These are phyloP conservation scores for Myriosclerotinia duriaeana DNA, from an alignment of 2,329 filamentous ascomycete species.

Conservation along the genomic window DNA sequence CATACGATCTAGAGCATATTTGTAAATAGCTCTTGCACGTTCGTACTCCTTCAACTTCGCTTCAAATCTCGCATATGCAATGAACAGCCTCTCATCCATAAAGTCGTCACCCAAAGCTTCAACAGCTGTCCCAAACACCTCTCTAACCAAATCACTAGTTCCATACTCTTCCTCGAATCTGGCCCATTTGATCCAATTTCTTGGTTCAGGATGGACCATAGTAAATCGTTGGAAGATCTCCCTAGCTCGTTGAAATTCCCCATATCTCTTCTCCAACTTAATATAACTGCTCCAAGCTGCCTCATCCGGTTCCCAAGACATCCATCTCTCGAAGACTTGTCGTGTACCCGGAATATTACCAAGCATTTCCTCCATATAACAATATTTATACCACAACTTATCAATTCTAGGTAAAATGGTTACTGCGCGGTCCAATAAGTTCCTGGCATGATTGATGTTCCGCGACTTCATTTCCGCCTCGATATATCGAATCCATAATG, in stretches of 20 bases:
- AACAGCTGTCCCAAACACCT: slow-evolving; percentile 85
- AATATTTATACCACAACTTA: slow-evolving; percentile 99
- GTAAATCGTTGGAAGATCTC: slow-evolving; percentile 89
- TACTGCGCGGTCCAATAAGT: slow-evolving; percentile 91
- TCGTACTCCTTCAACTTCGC: slow-evolving; percentile 94
- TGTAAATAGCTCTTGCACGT: slow-evolving; percentile 90
- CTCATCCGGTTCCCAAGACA: slow-evolving; percentile 97
- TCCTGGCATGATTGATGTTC: slow-evolving; percentile 96
- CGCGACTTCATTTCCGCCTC: slow-evolving; percentile 94
- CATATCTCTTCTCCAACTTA: slow-evolving; percentile 93
- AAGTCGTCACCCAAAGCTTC: slow-evolving; percentile 91
- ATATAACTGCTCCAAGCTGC: slow-evolving; percentile 95
- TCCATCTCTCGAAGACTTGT: slow-evolving; percentile 96
- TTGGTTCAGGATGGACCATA: slow-evolving; percentile 86
- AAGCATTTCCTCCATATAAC: slow-evolving; percentile 97
- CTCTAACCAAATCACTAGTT: slow-evolving; percentile 84
- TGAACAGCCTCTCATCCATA: slow-evolving; percentile 93
- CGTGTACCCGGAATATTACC: slow-evolving; percentile 89
- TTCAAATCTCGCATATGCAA: slow-evolving; percentile 93
- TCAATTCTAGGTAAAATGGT: slow-evolving; percentile 87
- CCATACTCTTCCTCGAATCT: slow-evolving; percentile 96
- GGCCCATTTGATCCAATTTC: slow-evolving; percentile 99
- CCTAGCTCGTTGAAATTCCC: slow-evolving; percentile 85
- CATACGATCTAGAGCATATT: slow-evolving; percentile 89
- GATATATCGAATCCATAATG: slow-evolving; percentile 88